These are phyloP conservation scores for Carnegiea gigantea DNA, from an alignment of 179 eudicot species.

Conservation along the genomic window DNA sequence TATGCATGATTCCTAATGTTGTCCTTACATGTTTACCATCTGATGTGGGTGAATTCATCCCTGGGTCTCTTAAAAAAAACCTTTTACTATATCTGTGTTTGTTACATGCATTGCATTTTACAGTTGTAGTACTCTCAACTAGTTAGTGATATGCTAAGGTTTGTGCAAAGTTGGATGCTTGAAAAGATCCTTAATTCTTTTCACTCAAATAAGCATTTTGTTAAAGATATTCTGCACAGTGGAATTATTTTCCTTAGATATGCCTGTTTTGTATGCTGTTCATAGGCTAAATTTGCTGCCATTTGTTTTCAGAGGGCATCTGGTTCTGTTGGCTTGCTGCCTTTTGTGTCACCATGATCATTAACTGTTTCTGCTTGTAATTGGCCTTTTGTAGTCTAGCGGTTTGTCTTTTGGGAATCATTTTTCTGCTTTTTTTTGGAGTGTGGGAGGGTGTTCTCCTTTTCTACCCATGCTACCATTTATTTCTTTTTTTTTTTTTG, in stretches of 20 bases:
- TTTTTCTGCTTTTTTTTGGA: background rate
- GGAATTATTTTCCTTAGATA: no score
- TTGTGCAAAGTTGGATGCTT: no score
- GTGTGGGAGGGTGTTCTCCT: background rate
- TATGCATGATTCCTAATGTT: slow-evolving; percentile 1
- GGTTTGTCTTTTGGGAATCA: background rate
- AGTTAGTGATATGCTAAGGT: no score
- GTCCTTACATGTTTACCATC: background rate
- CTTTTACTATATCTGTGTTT: no score
- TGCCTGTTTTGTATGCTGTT: background rate
- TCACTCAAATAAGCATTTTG: no score
- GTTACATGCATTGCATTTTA: no score
- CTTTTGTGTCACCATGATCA: background rate
- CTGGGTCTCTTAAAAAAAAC: background rate
- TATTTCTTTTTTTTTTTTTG: background rate
- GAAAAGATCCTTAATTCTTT: no score
- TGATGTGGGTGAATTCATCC: slow-evolving; percentile 6
- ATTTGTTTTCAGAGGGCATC: background rate
- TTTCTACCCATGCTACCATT: background rate
- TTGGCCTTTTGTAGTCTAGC: background rate
- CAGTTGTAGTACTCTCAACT: no score
- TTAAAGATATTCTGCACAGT: no score
- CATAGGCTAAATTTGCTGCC: background rate
- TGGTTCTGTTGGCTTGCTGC: background rate
- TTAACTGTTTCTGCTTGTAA: background rate